A percentile compares a stretch with the other conserved stretches of the same genome.
Evolutionary conservation across 805 yeast species (phyloP).

Genomic region (Wickerhamomyces alni): DNA sequence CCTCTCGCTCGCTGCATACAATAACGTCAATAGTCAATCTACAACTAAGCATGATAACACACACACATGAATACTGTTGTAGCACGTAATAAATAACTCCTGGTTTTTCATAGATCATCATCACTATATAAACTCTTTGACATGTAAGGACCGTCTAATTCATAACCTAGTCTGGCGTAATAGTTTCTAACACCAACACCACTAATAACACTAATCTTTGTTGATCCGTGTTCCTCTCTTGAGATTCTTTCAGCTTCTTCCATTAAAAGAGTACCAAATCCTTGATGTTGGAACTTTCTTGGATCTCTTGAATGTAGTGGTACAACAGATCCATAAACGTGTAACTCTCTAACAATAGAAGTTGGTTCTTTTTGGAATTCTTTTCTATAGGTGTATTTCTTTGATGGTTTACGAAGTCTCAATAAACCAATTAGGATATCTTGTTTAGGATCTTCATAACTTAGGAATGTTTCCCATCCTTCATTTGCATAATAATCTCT

Average conservation of each 20-base stretch:
- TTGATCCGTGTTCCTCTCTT: slow-evolving; percentile 88
- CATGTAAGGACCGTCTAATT: slow-evolving; percentile 95
- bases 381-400: slow-evolving; percentile 84
- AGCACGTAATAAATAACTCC: too few relatives aligned
- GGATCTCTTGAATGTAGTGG: slow-evolving; percentile 97
- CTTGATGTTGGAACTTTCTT: slow-evolving; percentile 97
- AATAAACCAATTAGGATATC: slow-evolving; percentile 91
- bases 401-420: slow-evolving; percentile 81
- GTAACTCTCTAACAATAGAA: slow-evolving; percentile 93
- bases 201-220: slow-evolving; percentile 86
- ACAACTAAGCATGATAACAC: too few relatives aligned
- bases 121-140: slow-evolving; percentile 46
- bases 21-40: too few relatives aligned
- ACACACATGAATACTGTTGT: too few relatives aligned
- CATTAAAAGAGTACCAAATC: slow-evolving; percentile 95
- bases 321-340: slow-evolving; percentile 96
- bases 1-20: too few relatives aligned
- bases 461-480: slow-evolving; percentile 96
- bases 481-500: slow-evolving; percentile 97
- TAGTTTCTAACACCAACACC: slow-evolving; percentile 98
- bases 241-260: slow-evolving; percentile 98
- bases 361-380: slow-evolving; percentile 82
- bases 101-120: too few relatives aligned
- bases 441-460: slow-evolving; percentile 95
- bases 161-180: slow-evolving; percentile 87